Conservation (phyloP, 2,329 filamentous ascomycete genomes). For the Xylaria sp. region DNA sequence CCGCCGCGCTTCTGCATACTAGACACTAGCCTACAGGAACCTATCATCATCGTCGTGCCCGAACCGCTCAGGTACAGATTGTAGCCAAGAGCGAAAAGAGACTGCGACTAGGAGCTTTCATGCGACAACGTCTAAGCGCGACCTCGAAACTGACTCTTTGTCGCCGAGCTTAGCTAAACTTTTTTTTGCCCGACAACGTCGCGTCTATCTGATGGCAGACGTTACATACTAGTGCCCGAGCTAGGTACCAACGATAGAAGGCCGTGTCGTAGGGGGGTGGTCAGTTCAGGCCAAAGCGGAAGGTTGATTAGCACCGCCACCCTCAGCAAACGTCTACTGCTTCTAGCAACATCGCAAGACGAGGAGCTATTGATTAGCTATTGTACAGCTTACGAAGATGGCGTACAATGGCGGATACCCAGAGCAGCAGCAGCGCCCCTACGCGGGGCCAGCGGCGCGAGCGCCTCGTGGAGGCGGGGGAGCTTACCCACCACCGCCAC, state of each 20-base stretch:
- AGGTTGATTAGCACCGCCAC: background rate
- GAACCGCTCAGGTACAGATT: conserved; percentile 37
- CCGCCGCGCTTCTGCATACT: conserved; percentile 25
- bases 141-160: background rate
- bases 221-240: background rate
- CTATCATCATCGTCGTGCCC: conserved; percentile 43
- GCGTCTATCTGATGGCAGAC: background rate
- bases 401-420: conserved; percentile 55
- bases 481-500: conserved; percentile 28
- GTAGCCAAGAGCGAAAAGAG: conserved; percentile 1
- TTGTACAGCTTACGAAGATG: conserved; percentile 41
- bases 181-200: background rate
- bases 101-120: conserved; percentile 9
- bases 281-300: background rate
- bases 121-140: conserved; percentile 12
- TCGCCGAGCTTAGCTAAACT: background rate
- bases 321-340: background rate
- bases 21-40: conserved; percentile 40
- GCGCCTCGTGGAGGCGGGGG: conserved; percentile 37
- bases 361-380: background rate
- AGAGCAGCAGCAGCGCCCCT: conserved; percentile 47
- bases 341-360: background rate
- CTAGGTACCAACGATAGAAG: conserved; percentile 7
- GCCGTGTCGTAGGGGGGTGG: conserved; percentile 11
- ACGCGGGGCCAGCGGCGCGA: conserved; percentile 49